Base-by-base conservation (phyloP, 2,329 filamentous ascomycete genomes). In the Byssochlamys sp. region DNA sequence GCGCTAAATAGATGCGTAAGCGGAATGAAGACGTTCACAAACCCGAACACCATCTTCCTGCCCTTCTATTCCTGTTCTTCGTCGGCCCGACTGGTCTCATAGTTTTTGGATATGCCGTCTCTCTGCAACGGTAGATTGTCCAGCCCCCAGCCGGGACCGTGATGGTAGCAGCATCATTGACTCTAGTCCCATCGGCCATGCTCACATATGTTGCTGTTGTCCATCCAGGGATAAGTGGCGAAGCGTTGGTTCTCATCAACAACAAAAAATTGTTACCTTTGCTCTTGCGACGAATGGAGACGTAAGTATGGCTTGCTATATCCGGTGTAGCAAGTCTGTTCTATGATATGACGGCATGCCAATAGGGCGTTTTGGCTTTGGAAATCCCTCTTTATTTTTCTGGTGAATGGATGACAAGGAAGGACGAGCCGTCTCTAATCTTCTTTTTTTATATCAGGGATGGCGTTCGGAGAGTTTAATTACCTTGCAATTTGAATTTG, bases 41-140 rank as follows among this genome's bases (percentile, higher is more conserved):
- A 54, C 73, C 74, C 24, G 72, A 76, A 56, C 69, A 74, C 61
- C 68, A 73, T 28, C 63, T 77, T 1, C 70, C 74, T 1, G 67
- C 72, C 1, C 66, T 77, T 1, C 65, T 73, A 26, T 60, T 75
- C 10, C 73, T 74, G 4, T 69, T 75, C 51, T 50, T 73, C n/a
- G 54, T 72, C 33, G 68, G 66, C n/a, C 67, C 71, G 3, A 53
- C 65, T 3, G 71, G 70, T 7, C 64, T 73, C 1, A 60, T 71
- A 26, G 62, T 72, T n/a, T 70, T 69, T 51, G 66, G 67, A 33
- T 71, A 70, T 52, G 68, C 65, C 3, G 45, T 71, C 27, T 57
- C 66, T 1, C 58, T 62, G 1, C 52, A 62, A n/a, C 60, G 62
- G 35, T 62, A 66, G 33, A 65, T 64, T 31, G 63, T 67, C 28